Evolutionary conservation across 1,284 basidiomycete genomes (phyloP), one percentile per base, ranked within the genome.

Genomic region (Erythrobasidium hasegawianum): DNA sequence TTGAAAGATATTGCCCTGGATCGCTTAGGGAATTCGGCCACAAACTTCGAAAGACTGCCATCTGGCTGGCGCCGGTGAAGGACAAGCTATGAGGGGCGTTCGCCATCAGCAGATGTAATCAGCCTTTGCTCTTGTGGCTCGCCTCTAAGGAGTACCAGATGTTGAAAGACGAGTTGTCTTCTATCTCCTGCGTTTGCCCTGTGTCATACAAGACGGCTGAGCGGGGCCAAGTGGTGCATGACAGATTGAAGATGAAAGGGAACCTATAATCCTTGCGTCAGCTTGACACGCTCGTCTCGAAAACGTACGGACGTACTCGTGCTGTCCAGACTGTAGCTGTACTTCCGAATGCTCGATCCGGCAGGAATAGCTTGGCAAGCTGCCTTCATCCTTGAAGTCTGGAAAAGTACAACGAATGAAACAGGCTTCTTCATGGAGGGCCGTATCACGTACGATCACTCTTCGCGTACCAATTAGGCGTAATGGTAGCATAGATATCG

Each of bases 361-460:
- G 45, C 45, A 47, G 8, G 45, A 47, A 14, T 18, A 24, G 4
- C 22, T 8, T 4, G n/a, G 22, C n/a, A 47, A 24, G 16, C n/a
- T 18, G 22, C n/a, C 45, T 47, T 18, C 45, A 47, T 47, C n/a
- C 45, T 18, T 4, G 45, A 5, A 47, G n/a, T 14, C 22, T 47
- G 4, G 4, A 5, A 14, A 18, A 47, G n/a, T n/a, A n/a, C n/a
- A n/a, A 11, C 9, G 24, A 40, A 43, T n/a, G n/a, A n/a, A n/a
- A n/a, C n/a, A 52, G 33, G 53, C 50, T n/a, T n/a, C n/a, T 24
- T 60, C 53, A 27, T 47, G 47, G n/a, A n/a, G n/a, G n/a, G n/a
- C n/a, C 8, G 24, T 38, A 7, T 24, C 16, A 20, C 20, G 52
- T 18, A 27, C 27, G 16, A 27, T 27, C 22, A 7, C 10, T 29